A percentile compares a stretch with the other conserved stretches of the same genome.
These are phyloP conservation scores for Pyrenophora graminea DNA, from an alignment of 2,329 filamentous ascomycete genomes.

Conservation along the genomic window DNA sequence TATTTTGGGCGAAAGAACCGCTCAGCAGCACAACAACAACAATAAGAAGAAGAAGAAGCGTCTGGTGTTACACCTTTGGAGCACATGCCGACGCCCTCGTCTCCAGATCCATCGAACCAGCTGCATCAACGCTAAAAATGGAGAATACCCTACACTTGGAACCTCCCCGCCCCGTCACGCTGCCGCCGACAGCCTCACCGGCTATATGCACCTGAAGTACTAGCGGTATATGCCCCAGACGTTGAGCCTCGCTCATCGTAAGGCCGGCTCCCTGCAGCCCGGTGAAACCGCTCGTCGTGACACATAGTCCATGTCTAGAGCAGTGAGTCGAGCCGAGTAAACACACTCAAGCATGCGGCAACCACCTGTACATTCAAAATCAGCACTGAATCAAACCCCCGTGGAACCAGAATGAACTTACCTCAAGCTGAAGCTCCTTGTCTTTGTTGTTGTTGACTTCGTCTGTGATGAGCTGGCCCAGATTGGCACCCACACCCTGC, in stretches of 20 bases:
- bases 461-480: constrained; percentile 84
- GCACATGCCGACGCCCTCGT: constrained; percentile 29
- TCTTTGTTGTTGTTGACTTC: constrained; percentile 87
- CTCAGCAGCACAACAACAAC: not conserved
- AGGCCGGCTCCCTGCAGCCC: constrained; percentile 4
- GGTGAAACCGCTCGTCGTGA: not conserved
- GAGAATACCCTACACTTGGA: constrained; percentile 20
- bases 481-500: constrained; percentile 86
- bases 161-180: constrained; percentile 4
- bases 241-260: constrained; percentile 15
- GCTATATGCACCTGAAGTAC: constrained; percentile 13
- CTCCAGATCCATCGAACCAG: constrained; percentile 21
- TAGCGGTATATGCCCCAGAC: constrained; percentile 8
- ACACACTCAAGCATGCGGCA: constrained; percentile 93
- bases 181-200: constrained; percentile 13
- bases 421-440: constrained; percentile 94
- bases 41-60: constrained; percentile 17
- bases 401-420: constrained; percentile 49
- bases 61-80: constrained; percentile 5
- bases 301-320: constrained; percentile 60
- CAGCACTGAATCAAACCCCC: constrained; percentile 18
- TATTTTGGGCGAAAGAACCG: constrained; percentile 27
- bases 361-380: constrained; percentile 62
- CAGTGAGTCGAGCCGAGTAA: constrained; percentile 94
- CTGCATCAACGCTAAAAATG: constrained; percentile 37